Base-by-base conservation (phyloP, 164 flowering plant species). In the Stephania japonica region DNA sequence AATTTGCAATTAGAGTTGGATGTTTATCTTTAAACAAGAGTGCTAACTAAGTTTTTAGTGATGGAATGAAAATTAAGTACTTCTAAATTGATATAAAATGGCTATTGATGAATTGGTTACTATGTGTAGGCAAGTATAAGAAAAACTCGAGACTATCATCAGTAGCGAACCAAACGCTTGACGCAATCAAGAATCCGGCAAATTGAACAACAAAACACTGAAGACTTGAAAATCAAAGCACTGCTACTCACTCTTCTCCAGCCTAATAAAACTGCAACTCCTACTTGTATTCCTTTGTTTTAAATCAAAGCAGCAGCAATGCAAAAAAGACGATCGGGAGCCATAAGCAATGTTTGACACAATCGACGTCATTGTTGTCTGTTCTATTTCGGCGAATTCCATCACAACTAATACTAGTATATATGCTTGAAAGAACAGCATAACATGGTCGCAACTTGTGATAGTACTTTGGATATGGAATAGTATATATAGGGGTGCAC, bases 381-480 rank as follows among this genome's bases (percentile, higher is more conserved):
- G 38, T 42, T 32, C 5, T 32, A 21, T 19, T 11, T 65, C 42
- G 56, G 71, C 12, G n/a, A 53, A 68, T 66, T 32, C 26, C 14
- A 7, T 61, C 12, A 16, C n/a, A 10, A 19, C 18, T 13, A 1
- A 59, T 24, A 66, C 66, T 72, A 73, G 73, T 78, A 81, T 78
- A 71, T 70, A 61, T 42, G 63, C 27, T 12, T 19, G 13, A 50
- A 38, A 67, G 76, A 64, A 47, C 7, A 3, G 5, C 42, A 44
- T 32, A 75, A 69, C 25, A 65, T 65, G 69, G 75, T 26, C 42
- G 74, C 79, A 72, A 72, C 44, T 64, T 44, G 75, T 44, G 75
- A 69, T 65, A 72, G 80, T 56, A 67, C 38, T 32, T 62, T 59
- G 72, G 62, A 80, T 76, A 74, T 81, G 77, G 75, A 71, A 76